phyloP scores from a whole-genome alignment of 139 green algal genomes.

The Marvania coccoides region DNA sequence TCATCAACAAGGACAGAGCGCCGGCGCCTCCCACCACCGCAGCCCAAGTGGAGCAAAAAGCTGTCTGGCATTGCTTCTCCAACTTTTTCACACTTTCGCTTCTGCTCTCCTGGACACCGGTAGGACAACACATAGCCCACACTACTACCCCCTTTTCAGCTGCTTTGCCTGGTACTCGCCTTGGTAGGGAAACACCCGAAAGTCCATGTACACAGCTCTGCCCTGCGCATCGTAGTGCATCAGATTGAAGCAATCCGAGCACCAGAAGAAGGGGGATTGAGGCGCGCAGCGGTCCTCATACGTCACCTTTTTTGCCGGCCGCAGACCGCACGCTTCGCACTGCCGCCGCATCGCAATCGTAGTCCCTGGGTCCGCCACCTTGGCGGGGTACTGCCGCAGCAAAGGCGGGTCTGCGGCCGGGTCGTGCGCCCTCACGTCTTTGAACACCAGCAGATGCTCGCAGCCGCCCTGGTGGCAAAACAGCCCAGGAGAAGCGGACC shows the following conservation, averaged over 20 bases:
- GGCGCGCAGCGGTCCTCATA: slow-evolving; percentile 48
- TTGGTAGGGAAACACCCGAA: slow-evolving; percentile 30
- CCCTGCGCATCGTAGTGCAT: slow-evolving; percentile 44
- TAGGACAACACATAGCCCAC: no score
- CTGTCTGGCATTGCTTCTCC: no score
- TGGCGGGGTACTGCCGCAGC: slow-evolving; percentile 25
- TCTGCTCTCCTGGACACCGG: no score
- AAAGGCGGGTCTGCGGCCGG: slow-evolving; percentile 19
- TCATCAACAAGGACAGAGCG: no score
- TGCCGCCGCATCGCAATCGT: slow-evolving; percentile 4
- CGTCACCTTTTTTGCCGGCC: slow-evolving; percentile 31
- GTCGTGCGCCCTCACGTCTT: slow-evolving; percentile 43
- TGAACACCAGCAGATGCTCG: slow-evolving; percentile 53
- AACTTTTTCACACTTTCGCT: no score
- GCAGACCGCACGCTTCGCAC: slow-evolving; percentile 42
- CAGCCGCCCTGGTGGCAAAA: slow-evolving; percentile 62
- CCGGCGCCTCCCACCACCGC: no score
- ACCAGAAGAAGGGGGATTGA: slow-evolving; percentile 51
- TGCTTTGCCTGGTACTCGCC: slow-evolving; percentile 17
- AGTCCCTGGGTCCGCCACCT: not conserved
- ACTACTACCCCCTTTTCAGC: not conserved
- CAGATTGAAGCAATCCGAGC: slow-evolving; percentile 34
- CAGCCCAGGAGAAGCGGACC: slow-evolving; percentile 29
- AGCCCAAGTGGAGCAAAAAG: not conserved
- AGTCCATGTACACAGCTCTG: slow-evolving; percentile 14